Conservation (phyloP, 2,329 filamentous ascomycete species). For the Fusarium bulbicola region DNA sequence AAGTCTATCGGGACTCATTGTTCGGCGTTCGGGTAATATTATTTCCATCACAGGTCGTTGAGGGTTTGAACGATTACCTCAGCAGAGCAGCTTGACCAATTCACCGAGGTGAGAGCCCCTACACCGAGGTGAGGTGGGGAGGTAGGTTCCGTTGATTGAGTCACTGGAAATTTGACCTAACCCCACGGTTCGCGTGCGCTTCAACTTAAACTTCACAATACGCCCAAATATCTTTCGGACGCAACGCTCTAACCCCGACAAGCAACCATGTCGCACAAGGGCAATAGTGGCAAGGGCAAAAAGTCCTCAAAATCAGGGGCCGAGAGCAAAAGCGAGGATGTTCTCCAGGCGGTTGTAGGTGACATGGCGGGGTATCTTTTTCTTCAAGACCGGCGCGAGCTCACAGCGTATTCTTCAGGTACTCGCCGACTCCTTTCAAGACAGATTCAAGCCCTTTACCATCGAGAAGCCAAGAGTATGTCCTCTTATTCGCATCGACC, state of each 20-base stretch:
- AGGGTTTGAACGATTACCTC: conserved; percentile 11
- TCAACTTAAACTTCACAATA: conserved; percentile 25
- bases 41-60: background rate
- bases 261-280: conserved; percentile 57
- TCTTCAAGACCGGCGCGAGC: conserved; percentile 25
- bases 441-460: conserved; percentile 88
- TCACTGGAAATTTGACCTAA: conserved; percentile 42
- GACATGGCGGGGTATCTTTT: conserved; percentile 41
- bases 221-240: conserved; percentile 10
- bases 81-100: background rate
- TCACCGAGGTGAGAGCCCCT: conserved; percentile 12
- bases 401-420: conserved; percentile 62
- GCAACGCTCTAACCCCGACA: conserved; percentile 18
- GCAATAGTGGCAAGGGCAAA: conserved; percentile 60
- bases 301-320: conserved; percentile 60
- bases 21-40: background rate
- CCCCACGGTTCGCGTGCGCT: conserved; percentile 26
- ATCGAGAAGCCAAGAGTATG: conserved; percentile 86
- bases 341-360: conserved; percentile 66
- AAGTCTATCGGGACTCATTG: conserved; percentile 25
- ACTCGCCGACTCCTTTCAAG: conserved; percentile 94
- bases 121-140: conserved; percentile 42
- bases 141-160: conserved; percentile 41
- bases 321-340: conserved; percentile 66
- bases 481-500: background rate